Evolutionary conservation across 2,329 filamentous ascomycete species (phyloP).

Genomic region (Penicillium hesseltinei): DNA sequence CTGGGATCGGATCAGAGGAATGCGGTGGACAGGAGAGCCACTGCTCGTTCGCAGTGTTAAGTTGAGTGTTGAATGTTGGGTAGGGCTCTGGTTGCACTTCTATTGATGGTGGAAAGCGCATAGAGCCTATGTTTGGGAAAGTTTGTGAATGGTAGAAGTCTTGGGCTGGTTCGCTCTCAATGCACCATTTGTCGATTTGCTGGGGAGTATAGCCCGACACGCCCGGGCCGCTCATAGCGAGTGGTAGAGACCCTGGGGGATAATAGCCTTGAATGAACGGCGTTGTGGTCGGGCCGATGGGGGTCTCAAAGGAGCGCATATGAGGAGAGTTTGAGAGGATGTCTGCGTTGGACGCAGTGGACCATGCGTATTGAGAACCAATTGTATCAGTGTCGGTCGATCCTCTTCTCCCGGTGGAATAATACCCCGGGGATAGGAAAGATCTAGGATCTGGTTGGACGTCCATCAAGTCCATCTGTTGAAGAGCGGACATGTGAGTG

Average conservation of each 20-base stretch:
- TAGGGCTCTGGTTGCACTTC: slow-evolving; percentile 10
- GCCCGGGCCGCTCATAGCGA: background rate
- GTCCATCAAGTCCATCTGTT: slow-evolving; percentile 6
- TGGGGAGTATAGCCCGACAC: slow-evolving; percentile 16
- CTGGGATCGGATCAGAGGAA: background rate
- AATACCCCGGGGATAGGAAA: slow-evolving; percentile 16
- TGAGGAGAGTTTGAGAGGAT: slow-evolving; percentile 9
- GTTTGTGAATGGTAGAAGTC: slow-evolving; percentile 8
- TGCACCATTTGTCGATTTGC: slow-evolving; percentile 24
- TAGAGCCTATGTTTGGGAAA: slow-evolving; percentile 8
- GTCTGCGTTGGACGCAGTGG: slow-evolving; percentile 16
- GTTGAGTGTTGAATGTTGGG: slow-evolving; percentile 1
- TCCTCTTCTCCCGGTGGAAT: slow-evolving; percentile 14
- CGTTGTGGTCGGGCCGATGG: slow-evolving; percentile 2
- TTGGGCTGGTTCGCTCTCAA: slow-evolving; percentile 15
- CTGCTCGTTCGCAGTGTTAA: slow-evolving; percentile 6
- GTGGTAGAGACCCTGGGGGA: background rate
- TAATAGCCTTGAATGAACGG: slow-evolving; percentile 20
- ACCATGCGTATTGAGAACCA: slow-evolving; percentile 22
- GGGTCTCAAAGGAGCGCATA: slow-evolving; percentile 7
- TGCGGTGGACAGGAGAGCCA: slow-evolving; percentile 13
- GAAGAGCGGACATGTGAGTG: slow-evolving; percentile 5
- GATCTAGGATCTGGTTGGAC: slow-evolving; percentile 8
- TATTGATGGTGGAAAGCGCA: slow-evolving; percentile 4
- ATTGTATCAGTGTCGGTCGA: slow-evolving; percentile 17